Evolutionary conservation across 2,329 filamentous ascomycete species (phyloP), one percentile per base, ranked within the genome.

Genomic region (Exophiala lecanii-corni): DNA sequence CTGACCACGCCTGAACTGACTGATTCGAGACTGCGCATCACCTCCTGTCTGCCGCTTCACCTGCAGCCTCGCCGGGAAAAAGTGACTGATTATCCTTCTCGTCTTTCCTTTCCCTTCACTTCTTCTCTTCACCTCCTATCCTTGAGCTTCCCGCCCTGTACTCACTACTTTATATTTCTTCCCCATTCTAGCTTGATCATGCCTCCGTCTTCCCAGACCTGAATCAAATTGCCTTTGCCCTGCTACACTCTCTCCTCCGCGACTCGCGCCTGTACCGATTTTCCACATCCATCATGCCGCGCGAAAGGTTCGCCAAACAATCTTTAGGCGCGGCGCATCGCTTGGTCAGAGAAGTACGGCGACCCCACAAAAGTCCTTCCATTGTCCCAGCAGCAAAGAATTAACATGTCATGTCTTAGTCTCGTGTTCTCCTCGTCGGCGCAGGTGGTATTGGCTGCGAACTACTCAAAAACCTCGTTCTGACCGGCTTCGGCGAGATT

Each of bases 361-460:
- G n/a, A n/a, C n/a, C n/a, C n/a, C n/a, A n/a, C n/a, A n/a, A n/a
- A n/a, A n/a, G n/a, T 70, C 47, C 17, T 5, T 13, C 5, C 13
- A 6, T n/a, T 9, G 9, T 36, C 33, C 15, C 10, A 15, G n/a
- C n/a, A n/a, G n/a, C n/a, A n/a, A n/a, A n/a, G n/a, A n/a, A 48
- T 39, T 40, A 26, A 44, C 42, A 35, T 5, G 9, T 30, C 16
- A 16, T 36, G 18, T n/a, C 25, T 20, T 33, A 95, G 89, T 79
- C 88, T 49, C 85, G 83, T 51, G 84, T 96, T 40, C 75, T 98
- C 45, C 88, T 98, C 74, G 91, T 98, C 44, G 92, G 92, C 58
- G 92, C 92, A 43, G 92, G 92, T 50, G 92, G 92, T 50, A 98
- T 98, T 61, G 92, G 92, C 57, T 98, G 92, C 69, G 92, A 98